phyloP scores from a whole-genome alignment of 257 asterid genomes.

The Ilex aquifolium region DNA sequence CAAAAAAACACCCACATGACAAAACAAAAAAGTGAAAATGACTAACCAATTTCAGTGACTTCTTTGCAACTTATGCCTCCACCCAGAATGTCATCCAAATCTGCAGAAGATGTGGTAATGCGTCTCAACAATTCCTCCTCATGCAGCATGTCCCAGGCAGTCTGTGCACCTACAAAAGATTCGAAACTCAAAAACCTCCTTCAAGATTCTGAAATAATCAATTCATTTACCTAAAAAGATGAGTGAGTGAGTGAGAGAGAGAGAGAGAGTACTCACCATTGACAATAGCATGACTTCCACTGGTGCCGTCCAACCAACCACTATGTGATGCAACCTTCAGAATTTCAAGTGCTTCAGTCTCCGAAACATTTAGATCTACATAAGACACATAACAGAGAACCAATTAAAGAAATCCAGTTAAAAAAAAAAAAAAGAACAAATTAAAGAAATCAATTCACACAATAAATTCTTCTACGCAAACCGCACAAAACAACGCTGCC shows the following conservation, averaged over 20 bases:
- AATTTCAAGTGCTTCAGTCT: too few relatives aligned
- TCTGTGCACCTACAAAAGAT: conserved; percentile 60
- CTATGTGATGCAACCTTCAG: too few relatives aligned
- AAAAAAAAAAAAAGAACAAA: too few relatives aligned
- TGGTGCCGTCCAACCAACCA: too few relatives aligned
- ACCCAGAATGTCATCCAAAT: conserved; percentile 74
- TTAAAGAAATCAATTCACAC: too few relatives aligned
- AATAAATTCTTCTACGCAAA: too few relatives aligned
- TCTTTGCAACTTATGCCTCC: conserved; percentile 90
- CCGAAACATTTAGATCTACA: too few relatives aligned
- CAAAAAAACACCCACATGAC: not conserved
- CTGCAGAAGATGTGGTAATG: conserved; percentile 80
- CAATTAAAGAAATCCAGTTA: too few relatives aligned
- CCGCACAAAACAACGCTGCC: too few relatives aligned
- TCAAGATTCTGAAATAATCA: too few relatives aligned
- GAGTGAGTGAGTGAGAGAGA: not conserved
- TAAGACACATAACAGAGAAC: too few relatives aligned
- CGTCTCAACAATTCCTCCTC: conserved; percentile 63
- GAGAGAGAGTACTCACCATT: conserved; percentile 40
- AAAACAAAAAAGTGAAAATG: not conserved
- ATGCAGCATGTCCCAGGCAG: conserved; percentile 92
- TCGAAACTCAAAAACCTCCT: too few relatives aligned
- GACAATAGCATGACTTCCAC: conserved; percentile 37
- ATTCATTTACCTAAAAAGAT: not conserved
- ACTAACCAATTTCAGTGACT: conserved; percentile 92